Percentiles rank a stretch among this genome's conserved stretches.
Evolutionary conservation across 1,284 basidiomycete genomes (phyloP).

Genomic region (Moesziomyces globuligerus): DNA sequence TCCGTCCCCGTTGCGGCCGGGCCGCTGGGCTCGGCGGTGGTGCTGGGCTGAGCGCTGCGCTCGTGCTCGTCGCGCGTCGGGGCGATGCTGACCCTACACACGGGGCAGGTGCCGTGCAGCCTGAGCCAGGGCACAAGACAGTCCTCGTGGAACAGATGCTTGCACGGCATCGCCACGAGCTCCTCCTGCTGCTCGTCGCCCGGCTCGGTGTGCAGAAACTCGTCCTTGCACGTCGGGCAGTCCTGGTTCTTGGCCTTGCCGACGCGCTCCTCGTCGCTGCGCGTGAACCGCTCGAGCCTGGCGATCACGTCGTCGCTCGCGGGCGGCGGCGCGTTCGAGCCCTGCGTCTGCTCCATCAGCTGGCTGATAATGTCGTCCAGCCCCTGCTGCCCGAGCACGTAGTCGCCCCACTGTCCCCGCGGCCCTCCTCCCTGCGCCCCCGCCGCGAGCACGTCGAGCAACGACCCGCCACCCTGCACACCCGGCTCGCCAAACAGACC

Average conservation of each 20-base stretch:
- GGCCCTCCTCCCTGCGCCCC: constrained; percentile 28
- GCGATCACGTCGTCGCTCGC: constrained; percentile 55
- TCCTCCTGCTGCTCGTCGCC: constrained; percentile 49
- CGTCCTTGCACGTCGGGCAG: constrained; percentile 62
- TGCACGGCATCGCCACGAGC: constrained; percentile 56
- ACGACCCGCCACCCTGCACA: constrained; percentile 25
- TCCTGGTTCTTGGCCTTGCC: constrained; percentile 51
- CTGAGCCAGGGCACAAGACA: constrained; percentile 61
- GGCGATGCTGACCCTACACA: constrained; percentile 52
- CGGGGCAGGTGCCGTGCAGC: constrained; percentile 57
- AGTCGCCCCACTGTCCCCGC: constrained; percentile 54
- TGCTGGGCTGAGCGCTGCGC: neutral
- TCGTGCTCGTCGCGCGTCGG: constrained; percentile 18
- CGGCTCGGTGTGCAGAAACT: constrained; percentile 37
- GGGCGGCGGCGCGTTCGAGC: constrained; percentile 51
- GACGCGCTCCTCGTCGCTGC: constrained; percentile 26
- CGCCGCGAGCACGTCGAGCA: constrained; percentile 45
- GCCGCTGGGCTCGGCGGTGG: neutral
- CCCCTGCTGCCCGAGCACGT: constrained; percentile 55
- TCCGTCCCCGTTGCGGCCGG: neutral
- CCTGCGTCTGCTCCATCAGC: constrained; percentile 61
- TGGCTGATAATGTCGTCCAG: constrained; percentile 62
- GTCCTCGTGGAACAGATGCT: constrained; percentile 57
- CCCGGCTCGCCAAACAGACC: constrained; percentile 50
- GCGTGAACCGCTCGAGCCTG: constrained; percentile 46